These are phyloP conservation scores for Plenodomus tracheiphilus DNA, from an alignment of 2,329 filamentous ascomycete genomes.

Conservation along the genomic window DNA sequence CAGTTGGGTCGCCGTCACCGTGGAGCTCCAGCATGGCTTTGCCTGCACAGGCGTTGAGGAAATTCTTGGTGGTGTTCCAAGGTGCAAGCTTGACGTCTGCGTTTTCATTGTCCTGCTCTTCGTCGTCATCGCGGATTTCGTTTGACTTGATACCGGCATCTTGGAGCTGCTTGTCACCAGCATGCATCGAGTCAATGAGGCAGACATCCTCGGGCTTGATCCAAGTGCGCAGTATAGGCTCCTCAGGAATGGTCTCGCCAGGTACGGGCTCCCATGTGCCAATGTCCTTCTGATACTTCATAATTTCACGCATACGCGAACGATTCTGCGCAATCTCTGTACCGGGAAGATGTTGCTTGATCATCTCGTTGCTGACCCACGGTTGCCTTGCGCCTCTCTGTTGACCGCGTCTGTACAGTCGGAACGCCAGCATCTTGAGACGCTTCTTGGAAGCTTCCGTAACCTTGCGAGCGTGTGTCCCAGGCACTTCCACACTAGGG, in stretches of 20 bases:
- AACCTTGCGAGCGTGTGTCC: conserved; percentile 90
- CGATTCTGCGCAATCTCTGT: conserved; percentile 94
- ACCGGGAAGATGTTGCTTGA: conserved; percentile 77
- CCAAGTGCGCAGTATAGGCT: conserved; percentile 78
- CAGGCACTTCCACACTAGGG: conserved; percentile 87
- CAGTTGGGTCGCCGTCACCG: conserved; percentile 91
- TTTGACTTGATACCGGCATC: conserved; percentile 83
- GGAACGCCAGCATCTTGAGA: conserved; percentile 93
- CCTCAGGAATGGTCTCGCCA: conserved; percentile 76
- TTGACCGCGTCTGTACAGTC: conserved; percentile 77
- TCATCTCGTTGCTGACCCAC: conserved; percentile 73
- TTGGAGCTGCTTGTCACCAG: conserved; percentile 85
- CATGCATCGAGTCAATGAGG: conserved; percentile 93
- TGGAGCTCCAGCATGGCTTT: conserved; percentile 97
- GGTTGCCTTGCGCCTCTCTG: conserved; percentile 71
- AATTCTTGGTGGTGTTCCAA: conserved; percentile 96
- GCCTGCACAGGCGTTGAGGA: conserved; percentile 87
- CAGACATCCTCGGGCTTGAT: conserved; percentile 96
- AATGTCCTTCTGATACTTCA: conserved; percentile 83
- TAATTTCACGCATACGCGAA: conserved; percentile 95
- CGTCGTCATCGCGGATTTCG: conserved; percentile 65
- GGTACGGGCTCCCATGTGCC: conserved; percentile 78
- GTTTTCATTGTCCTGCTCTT: conserved; percentile 69
- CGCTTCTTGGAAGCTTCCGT: conserved; percentile 97
- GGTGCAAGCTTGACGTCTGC: conserved; percentile 89